Evolutionary conservation across 768 basidiomycete species (phyloP).

Genomic region (Rhodocollybia butyracea): DNA sequence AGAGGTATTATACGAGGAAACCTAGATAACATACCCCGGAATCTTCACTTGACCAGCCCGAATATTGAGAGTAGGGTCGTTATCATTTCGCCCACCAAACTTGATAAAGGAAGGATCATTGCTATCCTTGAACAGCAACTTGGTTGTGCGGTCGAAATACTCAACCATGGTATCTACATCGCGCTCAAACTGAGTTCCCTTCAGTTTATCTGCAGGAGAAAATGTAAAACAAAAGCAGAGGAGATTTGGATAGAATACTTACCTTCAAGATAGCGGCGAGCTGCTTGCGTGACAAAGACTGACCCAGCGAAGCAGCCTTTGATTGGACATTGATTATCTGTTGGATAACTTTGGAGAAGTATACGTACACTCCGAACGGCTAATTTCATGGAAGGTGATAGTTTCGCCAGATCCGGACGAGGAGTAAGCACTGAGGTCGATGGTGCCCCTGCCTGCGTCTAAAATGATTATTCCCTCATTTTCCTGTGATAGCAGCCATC

Average conservation of each 20-base stretch:
- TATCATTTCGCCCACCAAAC: constrained; percentile 37
- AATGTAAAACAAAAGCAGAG: neutral
- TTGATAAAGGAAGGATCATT: constrained; percentile 36
- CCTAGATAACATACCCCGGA: constrained; percentile 24
- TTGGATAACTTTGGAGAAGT: neutral
- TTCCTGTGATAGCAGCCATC: constrained; percentile 11
- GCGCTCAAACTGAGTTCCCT: constrained; percentile 12
- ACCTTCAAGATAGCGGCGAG: neutral
- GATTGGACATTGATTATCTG: neutral
- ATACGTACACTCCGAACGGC: constrained; percentile 29
- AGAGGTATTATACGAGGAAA: neutral
- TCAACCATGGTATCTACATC: constrained; percentile 33
- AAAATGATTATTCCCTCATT: constrained; percentile 35
- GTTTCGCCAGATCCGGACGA: constrained; percentile 18
- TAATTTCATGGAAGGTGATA: constrained; percentile 36
- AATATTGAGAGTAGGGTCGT: constrained; percentile 35
- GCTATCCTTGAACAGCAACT: constrained; percentile 39
- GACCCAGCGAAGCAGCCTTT: neutral
- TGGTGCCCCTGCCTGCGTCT: constrained; percentile 48
- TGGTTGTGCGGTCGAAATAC: constrained; percentile 35
- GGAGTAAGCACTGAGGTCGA: constrained; percentile 42
- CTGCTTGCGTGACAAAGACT: neutral
- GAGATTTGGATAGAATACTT: neutral
- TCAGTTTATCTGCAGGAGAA: constrained; percentile 9
- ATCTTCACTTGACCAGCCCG: constrained; percentile 36